Conservation (phyloP, 2,329 filamentous ascomycete genomes). For the Monilinia laxa region DNA sequence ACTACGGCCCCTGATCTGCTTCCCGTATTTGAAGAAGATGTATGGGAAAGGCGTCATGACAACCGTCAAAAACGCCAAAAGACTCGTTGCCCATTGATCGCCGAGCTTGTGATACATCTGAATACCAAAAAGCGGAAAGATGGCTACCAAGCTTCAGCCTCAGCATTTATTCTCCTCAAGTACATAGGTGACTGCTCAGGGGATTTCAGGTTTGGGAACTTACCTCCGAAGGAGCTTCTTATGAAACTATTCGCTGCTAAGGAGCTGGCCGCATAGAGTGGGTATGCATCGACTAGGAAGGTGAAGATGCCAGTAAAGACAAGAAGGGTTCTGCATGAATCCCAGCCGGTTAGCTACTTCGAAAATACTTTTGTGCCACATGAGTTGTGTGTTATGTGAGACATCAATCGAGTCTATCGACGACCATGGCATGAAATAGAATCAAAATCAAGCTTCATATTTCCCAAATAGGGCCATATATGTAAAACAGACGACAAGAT, state of each 20-base stretch:
- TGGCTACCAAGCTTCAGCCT: conserved; percentile 49
- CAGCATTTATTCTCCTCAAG: conserved; percentile 20
- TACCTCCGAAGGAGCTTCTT: conserved; percentile 68
- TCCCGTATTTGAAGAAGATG: conserved; percentile 61
- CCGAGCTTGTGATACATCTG: conserved; percentile 71
- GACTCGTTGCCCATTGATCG: conserved; percentile 65
- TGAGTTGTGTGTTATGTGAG: conserved; percentile 31
- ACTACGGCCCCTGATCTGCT: conserved; percentile 55
- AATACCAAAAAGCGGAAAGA: conserved; percentile 72
- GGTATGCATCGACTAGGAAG: conserved; percentile 75
- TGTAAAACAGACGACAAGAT: conserved; percentile 20
- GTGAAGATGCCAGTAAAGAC: conserved; percentile 85
- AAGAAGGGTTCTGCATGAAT: conserved; percentile 61
- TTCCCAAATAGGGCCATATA: conserved; percentile 20
- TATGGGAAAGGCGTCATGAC: conserved; percentile 64
- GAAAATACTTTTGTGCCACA: conserved; percentile 28
- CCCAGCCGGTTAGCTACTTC: conserved; percentile 36
- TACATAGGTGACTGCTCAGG: neutral
- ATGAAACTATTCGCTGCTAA: conserved; percentile 82
- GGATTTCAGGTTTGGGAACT: conserved; percentile 22
- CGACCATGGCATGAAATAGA: conserved; percentile 2
- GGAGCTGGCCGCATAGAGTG: conserved; percentile 71
- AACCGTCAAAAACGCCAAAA: conserved; percentile 61
- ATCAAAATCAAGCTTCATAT: conserved; percentile 13
- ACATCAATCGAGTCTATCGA: conserved; percentile 20